phyloP scores from a whole-genome alignment of 768 basidiomycete species.

The Trametes elegans region DNA sequence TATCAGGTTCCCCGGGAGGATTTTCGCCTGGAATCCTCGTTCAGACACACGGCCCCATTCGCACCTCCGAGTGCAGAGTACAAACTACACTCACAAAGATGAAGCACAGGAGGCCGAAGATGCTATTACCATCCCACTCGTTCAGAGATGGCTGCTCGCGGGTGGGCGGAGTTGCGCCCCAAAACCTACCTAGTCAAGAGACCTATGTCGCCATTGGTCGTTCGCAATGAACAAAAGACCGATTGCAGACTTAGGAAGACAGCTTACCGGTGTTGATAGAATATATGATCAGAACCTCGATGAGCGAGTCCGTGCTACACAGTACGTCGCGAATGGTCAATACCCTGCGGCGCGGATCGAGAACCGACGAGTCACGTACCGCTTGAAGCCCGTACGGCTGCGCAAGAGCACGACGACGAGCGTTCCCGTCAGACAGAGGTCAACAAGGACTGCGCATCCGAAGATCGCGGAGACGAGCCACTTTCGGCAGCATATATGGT shows the following conservation, averaged over 20 bases:
- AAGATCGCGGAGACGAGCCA: not conserved
- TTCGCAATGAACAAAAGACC: not conserved
- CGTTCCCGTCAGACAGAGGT: not conserved
- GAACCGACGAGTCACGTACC: too few species aligned
- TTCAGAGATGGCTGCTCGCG: not conserved
- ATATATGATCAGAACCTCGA: not conserved
- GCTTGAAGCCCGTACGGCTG: not conserved
- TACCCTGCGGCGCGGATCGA: too few species aligned
- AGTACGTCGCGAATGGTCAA: too few species aligned
- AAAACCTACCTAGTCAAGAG: not conserved
- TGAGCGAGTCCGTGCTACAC: not conserved
- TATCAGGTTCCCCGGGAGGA: slow-evolving; percentile 4
- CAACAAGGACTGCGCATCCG: not conserved
- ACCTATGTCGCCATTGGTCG: not conserved
- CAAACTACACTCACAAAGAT: not conserved
- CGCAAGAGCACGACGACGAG: not conserved
- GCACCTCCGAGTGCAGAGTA: too few species aligned
- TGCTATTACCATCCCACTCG: too few species aligned
- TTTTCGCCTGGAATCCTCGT: not conserved
- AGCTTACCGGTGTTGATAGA: not conserved
- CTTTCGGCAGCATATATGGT: not conserved
- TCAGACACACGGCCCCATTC: too few species aligned
- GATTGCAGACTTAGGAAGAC: not conserved
- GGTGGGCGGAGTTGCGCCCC: not conserved
- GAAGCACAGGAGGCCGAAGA: not conserved